Conservation (phyloP, 1,139 yeast genomes). For the Debaryomyces sp. region DNA sequence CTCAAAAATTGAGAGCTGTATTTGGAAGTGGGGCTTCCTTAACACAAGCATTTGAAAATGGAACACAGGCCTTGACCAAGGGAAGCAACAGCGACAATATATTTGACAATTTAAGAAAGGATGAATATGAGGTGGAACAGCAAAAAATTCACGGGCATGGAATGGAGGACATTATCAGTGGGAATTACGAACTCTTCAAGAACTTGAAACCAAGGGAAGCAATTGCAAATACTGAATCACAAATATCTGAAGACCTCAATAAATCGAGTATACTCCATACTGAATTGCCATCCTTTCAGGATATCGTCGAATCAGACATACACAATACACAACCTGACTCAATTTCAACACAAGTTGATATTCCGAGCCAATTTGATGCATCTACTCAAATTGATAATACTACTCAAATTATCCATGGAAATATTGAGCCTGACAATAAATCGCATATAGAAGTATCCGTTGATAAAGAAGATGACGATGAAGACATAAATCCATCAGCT, state of each 20-base stretch:
- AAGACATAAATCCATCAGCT: slow-evolving; percentile 27
- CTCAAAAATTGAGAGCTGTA: slow-evolving; percentile 8
- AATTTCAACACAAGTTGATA: slow-evolving; percentile 21
- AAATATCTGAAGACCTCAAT: slow-evolving; percentile 2
- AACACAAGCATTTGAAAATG: slow-evolving; percentile 9
- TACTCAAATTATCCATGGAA: slow-evolving; percentile 7
- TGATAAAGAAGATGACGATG: slow-evolving; percentile 29
- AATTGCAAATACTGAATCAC: background rate
- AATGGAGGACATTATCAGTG: background rate
- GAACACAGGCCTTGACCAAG: background rate
- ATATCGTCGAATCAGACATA: slow-evolving; percentile 15
- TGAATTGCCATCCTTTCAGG: slow-evolving; percentile 27
- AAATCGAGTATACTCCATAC: slow-evolving; percentile 1
- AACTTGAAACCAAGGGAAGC: slow-evolving; percentile 31
- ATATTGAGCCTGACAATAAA: background rate
- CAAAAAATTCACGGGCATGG: slow-evolving; percentile 3
- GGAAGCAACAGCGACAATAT: background rate
- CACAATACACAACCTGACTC: slow-evolving; percentile 16
- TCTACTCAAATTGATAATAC: slow-evolving; percentile 20
- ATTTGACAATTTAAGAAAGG: background rate
- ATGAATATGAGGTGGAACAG: background rate
- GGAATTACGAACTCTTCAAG: slow-evolving; percentile 26
- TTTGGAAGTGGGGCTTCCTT: slow-evolving; percentile 8
- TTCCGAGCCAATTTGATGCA: slow-evolving; percentile 21
- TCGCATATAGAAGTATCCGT: too few species aligned